phyloP scores from a whole-genome alignment of 176 grass and related monocot genomes.

The Poa pratensis region DNA sequence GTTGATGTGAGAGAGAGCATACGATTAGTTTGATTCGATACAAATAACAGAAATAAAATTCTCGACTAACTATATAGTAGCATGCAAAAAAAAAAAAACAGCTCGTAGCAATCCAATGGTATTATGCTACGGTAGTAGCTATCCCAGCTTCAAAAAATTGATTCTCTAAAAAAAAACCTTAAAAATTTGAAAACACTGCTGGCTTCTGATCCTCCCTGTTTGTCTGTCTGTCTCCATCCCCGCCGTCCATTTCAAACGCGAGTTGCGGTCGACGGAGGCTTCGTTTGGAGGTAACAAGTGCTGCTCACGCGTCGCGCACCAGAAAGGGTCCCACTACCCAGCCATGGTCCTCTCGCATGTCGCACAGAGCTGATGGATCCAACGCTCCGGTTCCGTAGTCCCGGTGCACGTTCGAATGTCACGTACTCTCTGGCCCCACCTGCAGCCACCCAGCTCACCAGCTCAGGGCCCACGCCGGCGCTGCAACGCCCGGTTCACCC shows the following conservation, averaged over 20 bases:
- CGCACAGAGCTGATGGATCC: slow-evolving; percentile 9
- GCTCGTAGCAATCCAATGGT: no score
- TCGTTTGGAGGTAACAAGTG: background rate
- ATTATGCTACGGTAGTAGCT: no score
- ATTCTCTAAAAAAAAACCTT: no score
- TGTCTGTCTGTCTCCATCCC: background rate
- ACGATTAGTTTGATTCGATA: no score
- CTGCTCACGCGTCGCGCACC: slow-evolving; percentile 34
- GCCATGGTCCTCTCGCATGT: background rate
- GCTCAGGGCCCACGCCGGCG: background rate
- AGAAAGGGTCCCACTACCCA: background rate
- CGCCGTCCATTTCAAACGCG: slow-evolving; percentile 21
- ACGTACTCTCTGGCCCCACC: background rate
- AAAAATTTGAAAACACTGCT: background rate
- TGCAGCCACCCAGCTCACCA: background rate
- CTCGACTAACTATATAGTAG: no score
- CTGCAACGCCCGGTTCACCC: slow-evolving; percentile 31
- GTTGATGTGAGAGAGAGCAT: no score
- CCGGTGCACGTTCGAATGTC: slow-evolving; percentile 16
- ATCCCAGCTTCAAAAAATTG: no score
- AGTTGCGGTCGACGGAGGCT: background rate
- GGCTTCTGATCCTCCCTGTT: background rate
- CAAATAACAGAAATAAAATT: no score
- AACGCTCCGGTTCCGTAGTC: slow-evolving; percentile 26
- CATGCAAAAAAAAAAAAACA: no score